Evolutionary conservation across 2,329 filamentous ascomycete species (phyloP).

Genomic region (Torrubiellomyces zombiae): DNA sequence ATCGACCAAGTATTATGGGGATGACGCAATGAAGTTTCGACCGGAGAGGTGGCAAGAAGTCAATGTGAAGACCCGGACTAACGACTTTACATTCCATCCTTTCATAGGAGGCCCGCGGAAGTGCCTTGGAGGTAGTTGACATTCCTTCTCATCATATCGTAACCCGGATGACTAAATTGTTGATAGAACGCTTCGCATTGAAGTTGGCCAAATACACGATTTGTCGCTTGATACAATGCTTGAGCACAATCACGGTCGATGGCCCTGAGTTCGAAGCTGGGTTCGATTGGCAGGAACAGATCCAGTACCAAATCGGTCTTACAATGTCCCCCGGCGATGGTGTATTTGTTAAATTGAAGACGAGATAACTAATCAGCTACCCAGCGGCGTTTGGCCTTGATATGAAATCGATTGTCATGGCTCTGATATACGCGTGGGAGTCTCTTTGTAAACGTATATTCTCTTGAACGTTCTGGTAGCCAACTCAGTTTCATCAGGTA

Average conservation of each 20-base stretch:
- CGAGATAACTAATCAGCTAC: too few species aligned
- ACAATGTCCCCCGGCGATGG: conserved; percentile 1
- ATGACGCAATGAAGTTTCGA: conserved; percentile 17
- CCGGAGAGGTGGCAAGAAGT: conserved; percentile 20
- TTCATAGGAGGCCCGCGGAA: conserved; percentile 4
- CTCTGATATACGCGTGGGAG: too few species aligned
- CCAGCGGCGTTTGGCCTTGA: too few species aligned
- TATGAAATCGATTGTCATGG: too few species aligned
- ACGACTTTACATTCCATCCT: conserved; percentile 4
- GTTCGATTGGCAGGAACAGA: conserved; percentile 2
- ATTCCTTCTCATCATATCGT: neutral
- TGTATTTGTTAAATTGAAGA: conserved; percentile 2
- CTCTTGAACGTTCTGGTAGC: too few species aligned
- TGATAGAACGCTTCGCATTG: conserved; percentile 3
- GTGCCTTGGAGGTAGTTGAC: conserved; percentile 3
- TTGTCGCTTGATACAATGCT: conserved; percentile 4
- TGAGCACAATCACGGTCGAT: conserved; percentile 2
- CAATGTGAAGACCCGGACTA: conserved; percentile 1
- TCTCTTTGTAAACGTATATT: too few species aligned
- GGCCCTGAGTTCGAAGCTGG: conserved; percentile 1
- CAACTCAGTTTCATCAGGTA: too few species aligned
- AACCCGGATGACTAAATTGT: conserved; percentile 1
- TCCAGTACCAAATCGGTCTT: conserved; percentile 3
- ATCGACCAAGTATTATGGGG: conserved; percentile 17
- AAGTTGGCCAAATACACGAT: conserved; percentile 4